Base-by-base conservation (phyloP, 768 basidiomycete genomes). In the Kwoniella sp. region DNA sequence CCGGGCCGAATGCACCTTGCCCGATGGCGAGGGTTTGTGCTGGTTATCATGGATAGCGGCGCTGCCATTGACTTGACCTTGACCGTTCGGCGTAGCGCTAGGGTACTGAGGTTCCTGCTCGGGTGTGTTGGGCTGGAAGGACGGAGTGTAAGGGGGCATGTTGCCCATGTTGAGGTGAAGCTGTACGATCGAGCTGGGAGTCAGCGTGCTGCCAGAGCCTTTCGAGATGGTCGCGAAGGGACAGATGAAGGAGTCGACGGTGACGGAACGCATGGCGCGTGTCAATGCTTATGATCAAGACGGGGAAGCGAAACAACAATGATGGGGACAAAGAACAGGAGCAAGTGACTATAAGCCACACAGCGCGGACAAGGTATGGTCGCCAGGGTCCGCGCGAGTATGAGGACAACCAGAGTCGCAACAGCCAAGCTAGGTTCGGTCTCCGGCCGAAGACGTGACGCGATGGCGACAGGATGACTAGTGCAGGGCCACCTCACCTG, bases 91-190 rank as follows among this genome's bases (percentile, higher is more conserved):
- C 14, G 33, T 36, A 26, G 34, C 34, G 23, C 19, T 7, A 20
- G 46, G 32, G 2, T 32, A 7, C n/a, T n/a, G n/a, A n/a, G n/a
- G n/a, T 32, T 46, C 46, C 12, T 15, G 25, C 22, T 14, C 43
- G 3, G 61, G 42, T 6, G 59, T 39, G 41, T 66, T 66, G 34
- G 65, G 65, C 19, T 47, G 34, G 56, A 66, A 66, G 1, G 61
- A 62, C 11, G 65, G 65, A 25, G 65, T 58, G 26, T 37, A 32
- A 33, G 38, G 46, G 15, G 50, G 50, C 8, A 41, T 34, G 19
- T 22, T 20, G 33, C 17, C 37, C 12, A 50, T 12, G n/a, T 51
- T 43, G 44, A 46, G 50, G 33, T 7, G 48, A 23, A 15, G 31
- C 23, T 26, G 47, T 28, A 28, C 26, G 47, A 22, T 1, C 28